phyloP scores from a whole-genome alignment of 306 rosid species.

The Styphnolobium japonicum region DNA sequence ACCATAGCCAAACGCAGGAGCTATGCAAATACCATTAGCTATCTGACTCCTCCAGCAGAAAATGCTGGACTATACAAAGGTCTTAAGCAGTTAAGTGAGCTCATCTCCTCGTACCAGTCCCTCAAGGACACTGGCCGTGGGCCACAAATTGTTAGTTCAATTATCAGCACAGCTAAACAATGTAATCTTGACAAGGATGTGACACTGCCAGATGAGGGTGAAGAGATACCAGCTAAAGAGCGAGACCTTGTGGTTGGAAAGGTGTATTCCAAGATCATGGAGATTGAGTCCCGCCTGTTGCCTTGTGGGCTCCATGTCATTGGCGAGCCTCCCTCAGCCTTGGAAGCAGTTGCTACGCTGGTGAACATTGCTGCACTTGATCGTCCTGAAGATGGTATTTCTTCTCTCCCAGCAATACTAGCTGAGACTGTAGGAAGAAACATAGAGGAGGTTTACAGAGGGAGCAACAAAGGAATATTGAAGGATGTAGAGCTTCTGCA shows the following conservation, averaged over 20 bases:
- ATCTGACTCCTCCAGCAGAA: slow-evolving; percentile 98
- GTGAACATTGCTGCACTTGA: slow-evolving; percentile 94
- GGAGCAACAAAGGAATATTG: slow-evolving; percentile 78
- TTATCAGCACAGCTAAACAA: slow-evolving; percentile 91
- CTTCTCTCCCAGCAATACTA: slow-evolving; percentile 73
- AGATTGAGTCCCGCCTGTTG: slow-evolving; percentile 90
- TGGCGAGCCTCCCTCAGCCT: slow-evolving; percentile 97
- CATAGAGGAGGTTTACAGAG: slow-evolving; percentile 81
- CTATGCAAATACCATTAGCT: slow-evolving; percentile 96
- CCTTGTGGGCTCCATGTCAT: slow-evolving; percentile 97
- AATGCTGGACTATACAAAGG: slow-evolving; percentile 99
- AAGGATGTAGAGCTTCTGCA: slow-evolving; percentile 96
- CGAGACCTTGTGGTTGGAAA: slow-evolving; percentile 91
- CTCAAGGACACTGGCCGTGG: slow-evolving; percentile 97
- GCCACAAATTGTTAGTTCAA: slow-evolving; percentile 94
- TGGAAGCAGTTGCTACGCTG: slow-evolving; percentile 97
- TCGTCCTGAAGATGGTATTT: slow-evolving; percentile 86
- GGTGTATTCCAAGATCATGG: slow-evolving; percentile 95
- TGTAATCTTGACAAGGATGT: slow-evolving; percentile 99
- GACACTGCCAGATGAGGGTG: slow-evolving; percentile 78
- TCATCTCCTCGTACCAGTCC: slow-evolving; percentile 91
- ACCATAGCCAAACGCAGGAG: slow-evolving; percentile 98
- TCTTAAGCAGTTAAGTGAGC: slow-evolving; percentile 95
- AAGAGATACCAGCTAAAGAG: slow-evolving; percentile 76
- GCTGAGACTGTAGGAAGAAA: slow-evolving; percentile 87